Evolutionary conservation across 1,284 basidiomycete genomes (phyloP), one percentile per base, ranked within the genome.

Genomic region (Ganoderma resinaceum): DNA sequence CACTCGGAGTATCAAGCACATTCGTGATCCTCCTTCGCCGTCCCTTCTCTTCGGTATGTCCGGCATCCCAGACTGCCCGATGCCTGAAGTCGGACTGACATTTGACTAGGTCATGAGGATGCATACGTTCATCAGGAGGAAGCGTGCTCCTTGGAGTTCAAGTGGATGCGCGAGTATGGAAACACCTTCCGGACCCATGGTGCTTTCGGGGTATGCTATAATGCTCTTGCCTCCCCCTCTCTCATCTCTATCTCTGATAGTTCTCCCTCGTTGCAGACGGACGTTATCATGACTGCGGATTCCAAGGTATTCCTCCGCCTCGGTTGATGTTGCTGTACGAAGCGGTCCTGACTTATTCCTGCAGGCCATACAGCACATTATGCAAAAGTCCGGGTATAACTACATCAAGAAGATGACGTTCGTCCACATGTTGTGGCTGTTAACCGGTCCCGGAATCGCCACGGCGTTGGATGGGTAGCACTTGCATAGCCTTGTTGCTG

Each of bases 301-400:
- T 68, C 68, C 6, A 69, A 72, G 68, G 69, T 67, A 20, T 42
- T 42, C 26, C 37, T 31, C 8, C 18, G 31, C 20, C 20, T 16
- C 31, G 18, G 40, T 18, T 18, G 40, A 9, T 9, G 35, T 35
- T 9, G 35, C 35, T 35, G 35, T 9, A 35, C 18, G 6, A 6
- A 2, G 40, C 18, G 40, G 40, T 16, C 40, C 40, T 18, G 40
- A 14, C 40, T 42, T 18, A 42, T 18, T 23, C n/a, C 12, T 1
- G 6, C 37, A 75, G 75, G 77, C 72, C 1, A n/a, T 78, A 18
- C 75, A 78, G 43, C 73, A 78, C 60, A 67, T 78, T 33, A 70
- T 73, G 12, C 77, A 77, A 16, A 77, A 76, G 40, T 67, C 73
- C 0, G 75, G 69, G 2, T 76, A 77, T 62, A 66, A 65, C 35